Evolutionary conservation across 352 stramenopile species (phyloP), one percentile per base, ranked within the genome.

Genomic region (Globisporangium cystogenes): DNA sequence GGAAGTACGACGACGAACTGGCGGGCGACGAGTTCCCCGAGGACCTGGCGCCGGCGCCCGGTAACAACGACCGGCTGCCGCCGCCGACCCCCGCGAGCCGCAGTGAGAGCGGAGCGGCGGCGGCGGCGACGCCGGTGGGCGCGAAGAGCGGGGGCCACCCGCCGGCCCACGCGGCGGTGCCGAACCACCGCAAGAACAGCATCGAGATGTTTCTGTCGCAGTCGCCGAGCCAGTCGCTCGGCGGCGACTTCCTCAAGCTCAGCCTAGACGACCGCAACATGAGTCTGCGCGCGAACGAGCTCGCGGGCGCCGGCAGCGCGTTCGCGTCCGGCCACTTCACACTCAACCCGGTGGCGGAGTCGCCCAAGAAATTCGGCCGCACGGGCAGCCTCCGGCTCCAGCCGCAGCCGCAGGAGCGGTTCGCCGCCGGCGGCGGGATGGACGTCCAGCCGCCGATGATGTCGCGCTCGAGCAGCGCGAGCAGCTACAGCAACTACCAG

Each of bases 121-220:
- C 33, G 33, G 33, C 33, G 33, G 14, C 8, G 8, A 12, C 33
- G 11, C 3, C 33, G 14, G 33, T 18, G 33, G 31, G 31, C 6
- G 6, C 31, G 31, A 8, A 36, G 31, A n/a, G n/a, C n/a, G n/a
- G n/a, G n/a, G 31, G 31, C 6, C 15, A 36, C 31, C 31, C 31
- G 31, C 12, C 18, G 37, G 42, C 21, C 27, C 16, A 15, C 45
- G 27, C 7, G 26, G 44, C 26, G 14, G 48, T 68, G 48, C 65
- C 70, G n/a, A 74, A 62, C 23, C 78, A 72, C 41, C 77, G 82
- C 41, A 93, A 93, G 69, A 93, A 86, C 69, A 90, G 77, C 64
- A 89, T 93, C 35, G 82, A 93, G 61, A 89, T 93, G 80, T 93
- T 93, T 71, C 62, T 93, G 3, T 93, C 82, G 59, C 82, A 90